These are phyloP conservation scores for Hanseniaspora uvarum DNA, from an alignment of 1,139 yeast species.

Conservation along the genomic window DNA sequence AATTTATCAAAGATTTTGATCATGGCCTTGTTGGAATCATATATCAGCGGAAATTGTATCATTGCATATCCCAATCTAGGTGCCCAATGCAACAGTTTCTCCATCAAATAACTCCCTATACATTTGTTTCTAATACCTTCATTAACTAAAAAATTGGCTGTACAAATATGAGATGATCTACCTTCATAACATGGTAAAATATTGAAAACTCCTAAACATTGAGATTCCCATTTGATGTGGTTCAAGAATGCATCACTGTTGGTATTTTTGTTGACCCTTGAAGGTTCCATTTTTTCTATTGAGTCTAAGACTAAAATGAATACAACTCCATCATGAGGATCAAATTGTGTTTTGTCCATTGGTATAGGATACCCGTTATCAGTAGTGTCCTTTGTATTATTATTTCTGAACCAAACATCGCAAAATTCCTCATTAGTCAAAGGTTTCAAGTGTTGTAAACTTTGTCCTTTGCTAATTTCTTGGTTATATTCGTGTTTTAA, in stretches of 20 bases:
- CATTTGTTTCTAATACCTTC: slow-evolving; percentile 92
- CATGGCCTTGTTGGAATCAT: slow-evolving; percentile 79
- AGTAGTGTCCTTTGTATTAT: neutral
- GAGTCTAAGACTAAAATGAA: slow-evolving; percentile 19
- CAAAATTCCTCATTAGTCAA: slow-evolving; percentile 63
- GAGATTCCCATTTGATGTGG: slow-evolving; percentile 72
- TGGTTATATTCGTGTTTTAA: slow-evolving; percentile 84
- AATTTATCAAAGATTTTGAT: slow-evolving; percentile 69
- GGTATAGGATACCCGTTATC: neutral
- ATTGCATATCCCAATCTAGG: slow-evolving; percentile 79
- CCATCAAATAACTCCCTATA: slow-evolving; percentile 74
- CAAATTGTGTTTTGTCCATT: slow-evolving; percentile 10
- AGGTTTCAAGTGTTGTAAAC: slow-evolving; percentile 74
- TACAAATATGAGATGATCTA: slow-evolving; percentile 83
- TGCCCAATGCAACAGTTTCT: slow-evolving; percentile 83
- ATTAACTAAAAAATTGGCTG: slow-evolving; percentile 78
- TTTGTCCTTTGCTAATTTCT: slow-evolving; percentile 84
- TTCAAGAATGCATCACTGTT: slow-evolving; percentile 26
- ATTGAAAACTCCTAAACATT: slow-evolving; percentile 75
- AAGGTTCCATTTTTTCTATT: slow-evolving; percentile 18
- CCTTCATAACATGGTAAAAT: slow-evolving; percentile 89
- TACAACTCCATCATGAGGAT: slow-evolving; percentile 17
- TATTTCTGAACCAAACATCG: slow-evolving; percentile 58
- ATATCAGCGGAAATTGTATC: slow-evolving; percentile 72
- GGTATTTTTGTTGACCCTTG: slow-evolving; percentile 26